Conservation (phyloP, 1,139 yeast species). For the Scheffersomyces cryptocercus region DNA sequence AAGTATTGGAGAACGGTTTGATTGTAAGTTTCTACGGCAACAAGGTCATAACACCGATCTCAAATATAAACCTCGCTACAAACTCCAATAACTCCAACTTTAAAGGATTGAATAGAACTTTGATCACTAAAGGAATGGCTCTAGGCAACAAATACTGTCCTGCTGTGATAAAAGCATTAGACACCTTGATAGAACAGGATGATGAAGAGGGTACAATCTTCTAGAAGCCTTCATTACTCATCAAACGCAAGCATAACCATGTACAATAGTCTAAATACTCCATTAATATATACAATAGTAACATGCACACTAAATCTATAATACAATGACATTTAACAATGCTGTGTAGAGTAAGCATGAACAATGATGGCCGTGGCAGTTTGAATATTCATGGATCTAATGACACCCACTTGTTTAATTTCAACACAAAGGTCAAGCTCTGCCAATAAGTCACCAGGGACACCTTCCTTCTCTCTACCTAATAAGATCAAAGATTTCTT, state of each 20-base stretch:
- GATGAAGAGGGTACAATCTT: slow-evolving; percentile 28
- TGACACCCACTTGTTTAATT: slow-evolving; percentile 88
- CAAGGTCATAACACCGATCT: slow-evolving; percentile 63
- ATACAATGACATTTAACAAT: slow-evolving; percentile 32
- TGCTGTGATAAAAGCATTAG: slow-evolving; percentile 39
- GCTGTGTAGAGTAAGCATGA: slow-evolving; percentile 85
- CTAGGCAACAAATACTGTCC: slow-evolving; percentile 40
- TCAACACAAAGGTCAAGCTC: slow-evolving; percentile 87
- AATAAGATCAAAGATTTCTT: slow-evolving; percentile 71
- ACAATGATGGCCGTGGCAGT: slow-evolving; percentile 95
- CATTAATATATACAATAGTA: slow-evolving; percentile 3
- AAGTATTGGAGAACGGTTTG: slow-evolving; percentile 81
- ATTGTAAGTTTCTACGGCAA: slow-evolving; percentile 69
- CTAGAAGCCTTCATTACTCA: slow-evolving; percentile 6
- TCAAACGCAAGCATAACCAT: slow-evolving; percentile 8
- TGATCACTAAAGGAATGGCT: slow-evolving; percentile 28
- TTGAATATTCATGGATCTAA: slow-evolving; percentile 94
- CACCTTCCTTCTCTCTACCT: slow-evolving; percentile 89
- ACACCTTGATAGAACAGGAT: slow-evolving; percentile 41
- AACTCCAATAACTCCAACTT: slow-evolving; percentile 41
- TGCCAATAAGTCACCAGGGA: slow-evolving; percentile 81
- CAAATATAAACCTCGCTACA: slow-evolving; percentile 53
- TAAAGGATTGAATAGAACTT: slow-evolving; percentile 35
- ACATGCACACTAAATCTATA: slow-evolving; percentile 3
- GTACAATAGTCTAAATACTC: neutral